Percentiles rank a stretch among this genome's conserved stretches.
Conservation (phyloP, 2,329 filamentous ascomycete species). For the Apiospora phragmitis region DNA sequence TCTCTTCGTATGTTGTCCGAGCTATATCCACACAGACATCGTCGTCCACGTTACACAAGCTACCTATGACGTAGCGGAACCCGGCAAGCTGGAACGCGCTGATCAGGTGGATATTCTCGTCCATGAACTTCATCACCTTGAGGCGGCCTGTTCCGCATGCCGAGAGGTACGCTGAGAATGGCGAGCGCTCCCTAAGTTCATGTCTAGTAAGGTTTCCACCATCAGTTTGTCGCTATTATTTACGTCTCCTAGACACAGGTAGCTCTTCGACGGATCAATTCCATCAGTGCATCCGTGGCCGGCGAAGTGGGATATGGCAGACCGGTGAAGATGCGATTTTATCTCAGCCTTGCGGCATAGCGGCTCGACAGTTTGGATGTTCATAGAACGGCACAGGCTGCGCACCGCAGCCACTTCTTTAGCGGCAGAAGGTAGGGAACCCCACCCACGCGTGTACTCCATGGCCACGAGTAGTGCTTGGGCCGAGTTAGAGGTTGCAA, state of each 20-base stretch:
- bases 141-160: conserved; percentile 35
- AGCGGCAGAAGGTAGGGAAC: neutral
- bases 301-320: conserved; percentile 43
- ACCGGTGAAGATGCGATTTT: conserved; percentile 22
- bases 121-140: conserved; percentile 23
- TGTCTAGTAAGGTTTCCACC: conserved; percentile 18
- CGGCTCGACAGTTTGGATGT: neutral
- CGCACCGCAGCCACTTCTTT: conserved; percentile 22
- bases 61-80: conserved; percentile 41
- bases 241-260: conserved; percentile 30
- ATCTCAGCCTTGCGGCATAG: conserved; percentile 23
- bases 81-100: conserved; percentile 38
- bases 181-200: conserved; percentile 17
- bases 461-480: conserved; percentile 26
- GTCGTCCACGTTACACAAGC: conserved; percentile 39
- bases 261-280: conserved; percentile 31
- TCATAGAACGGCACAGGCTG: conserved; percentile 11
- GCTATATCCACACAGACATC: conserved; percentile 31
- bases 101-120: conserved; percentile 35
- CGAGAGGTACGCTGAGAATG: conserved; percentile 39
- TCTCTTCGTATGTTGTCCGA: conserved; percentile 25
- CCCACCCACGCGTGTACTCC: neutral
- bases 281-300: conserved; percentile 35
- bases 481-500: neutral
- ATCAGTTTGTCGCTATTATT: conserved; percentile 16